Conservation (phyloP, 2,329 filamentous ascomycete genomes). For the Ramichloridium luteum region DNA sequence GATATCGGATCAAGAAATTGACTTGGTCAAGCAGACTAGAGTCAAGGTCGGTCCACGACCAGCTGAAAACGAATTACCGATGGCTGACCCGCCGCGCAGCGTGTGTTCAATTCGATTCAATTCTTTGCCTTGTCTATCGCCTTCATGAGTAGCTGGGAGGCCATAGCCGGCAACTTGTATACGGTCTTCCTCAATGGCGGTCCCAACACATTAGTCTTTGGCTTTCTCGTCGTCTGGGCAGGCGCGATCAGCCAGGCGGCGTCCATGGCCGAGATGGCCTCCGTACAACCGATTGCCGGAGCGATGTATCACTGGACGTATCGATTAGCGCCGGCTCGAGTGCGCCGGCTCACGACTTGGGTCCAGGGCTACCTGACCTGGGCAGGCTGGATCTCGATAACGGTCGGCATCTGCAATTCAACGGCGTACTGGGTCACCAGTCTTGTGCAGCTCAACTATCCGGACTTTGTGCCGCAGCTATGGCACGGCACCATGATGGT, state of each 20-base stretch:
- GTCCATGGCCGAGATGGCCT: slow-evolving; percentile 17
- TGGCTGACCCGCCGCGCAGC: slow-evolving; percentile 1
- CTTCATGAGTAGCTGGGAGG: slow-evolving; percentile 19
- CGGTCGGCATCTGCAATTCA: slow-evolving; percentile 19
- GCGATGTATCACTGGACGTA: slow-evolving; percentile 19
- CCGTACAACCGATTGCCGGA: slow-evolving; percentile 19
- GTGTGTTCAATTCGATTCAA: slow-evolving; percentile 17
- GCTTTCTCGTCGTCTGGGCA: slow-evolving; percentile 15
- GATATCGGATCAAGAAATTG: too few relatives aligned
- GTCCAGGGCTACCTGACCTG: slow-evolving; percentile 30
- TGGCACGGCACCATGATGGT: slow-evolving; percentile 32
- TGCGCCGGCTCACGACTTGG: slow-evolving; percentile 19
- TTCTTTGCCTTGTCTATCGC: slow-evolving; percentile 16
- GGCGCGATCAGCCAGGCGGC: slow-evolving; percentile 16
- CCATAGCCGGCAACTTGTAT: slow-evolving; percentile 15
- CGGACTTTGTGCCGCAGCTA: slow-evolving; percentile 22
- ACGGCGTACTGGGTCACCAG: slow-evolving; percentile 27
- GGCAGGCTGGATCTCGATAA: slow-evolving; percentile 27
- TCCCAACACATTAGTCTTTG: slow-evolving; percentile 16
- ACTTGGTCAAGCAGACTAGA: slow-evolving; percentile 8
- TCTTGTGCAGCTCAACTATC: slow-evolving; percentile 23
- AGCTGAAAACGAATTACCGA: neutral
- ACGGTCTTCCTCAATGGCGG: slow-evolving; percentile 16
- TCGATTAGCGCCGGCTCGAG: slow-evolving; percentile 11
- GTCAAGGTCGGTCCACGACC: slow-evolving; percentile 4